Conservation (phyloP, 2,329 filamentous ascomycete genomes). For the Cytospora paraplurivora region DNA sequence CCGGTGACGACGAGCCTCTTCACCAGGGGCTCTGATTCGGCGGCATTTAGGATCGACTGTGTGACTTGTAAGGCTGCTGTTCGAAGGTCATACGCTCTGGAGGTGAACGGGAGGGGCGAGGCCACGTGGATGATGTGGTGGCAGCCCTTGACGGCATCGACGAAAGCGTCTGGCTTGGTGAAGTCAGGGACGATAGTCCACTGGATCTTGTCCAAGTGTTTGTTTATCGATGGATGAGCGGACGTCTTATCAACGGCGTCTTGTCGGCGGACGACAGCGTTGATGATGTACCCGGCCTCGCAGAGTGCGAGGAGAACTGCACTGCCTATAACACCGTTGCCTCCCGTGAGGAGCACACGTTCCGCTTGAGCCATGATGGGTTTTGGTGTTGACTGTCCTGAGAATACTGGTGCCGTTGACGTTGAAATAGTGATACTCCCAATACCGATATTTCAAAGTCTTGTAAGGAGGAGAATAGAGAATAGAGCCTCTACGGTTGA, state of each 20-base stretch:
- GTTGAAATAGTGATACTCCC: too few relatives aligned
- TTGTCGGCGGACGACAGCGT: conserved; percentile 17
- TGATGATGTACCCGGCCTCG: conserved; percentile 18
- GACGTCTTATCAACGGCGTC: conserved; percentile 15
- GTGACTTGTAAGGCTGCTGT: conserved; percentile 11
- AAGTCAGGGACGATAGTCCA: conserved; percentile 18
- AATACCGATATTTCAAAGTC: too few relatives aligned
- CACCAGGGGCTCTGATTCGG: conserved; percentile 13
- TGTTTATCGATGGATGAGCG: background rate
- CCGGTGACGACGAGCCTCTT: conserved; percentile 19
- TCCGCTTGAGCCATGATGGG: background rate
- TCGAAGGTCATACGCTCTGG: conserved; percentile 3
- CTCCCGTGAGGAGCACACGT: conserved; percentile 16
- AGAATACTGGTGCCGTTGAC: background rate
- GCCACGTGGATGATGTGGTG: conserved; percentile 14
- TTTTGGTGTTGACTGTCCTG: background rate
- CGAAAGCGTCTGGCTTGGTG: conserved; percentile 9
- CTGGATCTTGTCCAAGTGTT: conserved; percentile 6
- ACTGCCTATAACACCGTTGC: conserved; percentile 18
- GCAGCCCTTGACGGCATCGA: conserved; percentile 15
- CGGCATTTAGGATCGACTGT: conserved; percentile 14
- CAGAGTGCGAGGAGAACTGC: conserved; percentile 17
- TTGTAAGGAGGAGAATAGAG: too few relatives aligned
- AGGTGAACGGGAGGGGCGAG: conserved; percentile 9
- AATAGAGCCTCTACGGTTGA: too few relatives aligned